Percentiles rank a stretch among this genome's conserved stretches.
Evolutionary conservation across 176 grass and related monocot genomes (phyloP).

Genomic region (Oryza punctata): DNA sequence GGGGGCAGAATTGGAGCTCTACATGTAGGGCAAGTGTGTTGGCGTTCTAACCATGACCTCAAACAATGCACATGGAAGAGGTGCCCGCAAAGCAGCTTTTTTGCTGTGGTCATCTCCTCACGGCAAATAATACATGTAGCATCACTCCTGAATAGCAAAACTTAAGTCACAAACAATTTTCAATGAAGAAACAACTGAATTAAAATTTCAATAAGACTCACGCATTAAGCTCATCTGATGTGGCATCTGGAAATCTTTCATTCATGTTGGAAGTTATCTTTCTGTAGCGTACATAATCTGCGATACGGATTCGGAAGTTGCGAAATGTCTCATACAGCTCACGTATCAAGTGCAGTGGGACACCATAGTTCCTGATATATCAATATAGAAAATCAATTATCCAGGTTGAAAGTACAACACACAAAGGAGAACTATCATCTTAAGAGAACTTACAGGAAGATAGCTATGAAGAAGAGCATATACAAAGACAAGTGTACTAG

Average conservation of each 20-base stretch:
- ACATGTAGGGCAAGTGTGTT: slow-evolving; percentile 96
- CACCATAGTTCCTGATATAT: slow-evolving; percentile 90
- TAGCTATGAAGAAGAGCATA: slow-evolving; percentile 94
- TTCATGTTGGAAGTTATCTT: slow-evolving; percentile 99
- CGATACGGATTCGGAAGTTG: slow-evolving; percentile 80
- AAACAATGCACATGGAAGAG: slow-evolving; percentile 96
- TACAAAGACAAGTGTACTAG: slow-evolving; percentile 95
- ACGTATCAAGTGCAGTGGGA: slow-evolving; percentile 92
- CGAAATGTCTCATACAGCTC: slow-evolving; percentile 96
- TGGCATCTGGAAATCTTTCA: slow-evolving; percentile 90
- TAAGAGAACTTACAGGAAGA: slow-evolving; percentile 85
- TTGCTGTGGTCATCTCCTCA: slow-evolving; percentile 92
- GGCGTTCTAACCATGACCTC: slow-evolving; percentile 92
- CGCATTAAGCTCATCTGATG: slow-evolving; percentile 76
- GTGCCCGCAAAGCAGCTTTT: slow-evolving; percentile 92
- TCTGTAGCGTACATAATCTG: slow-evolving; percentile 89
- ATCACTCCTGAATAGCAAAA: slow-evolving; percentile 63
- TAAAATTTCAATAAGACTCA: slow-evolving; percentile 45
- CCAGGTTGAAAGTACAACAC: slow-evolving; percentile 7
- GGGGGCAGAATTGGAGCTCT: slow-evolving; percentile 83
- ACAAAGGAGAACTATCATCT: neutral
- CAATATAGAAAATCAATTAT: slow-evolving; percentile 24
- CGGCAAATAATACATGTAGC: slow-evolving; percentile 99
- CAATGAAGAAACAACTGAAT: neutral
- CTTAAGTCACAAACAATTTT: slow-evolving; percentile 4